Conservation (phyloP, 306 rosid species). For the Cucumis melo region DNA sequence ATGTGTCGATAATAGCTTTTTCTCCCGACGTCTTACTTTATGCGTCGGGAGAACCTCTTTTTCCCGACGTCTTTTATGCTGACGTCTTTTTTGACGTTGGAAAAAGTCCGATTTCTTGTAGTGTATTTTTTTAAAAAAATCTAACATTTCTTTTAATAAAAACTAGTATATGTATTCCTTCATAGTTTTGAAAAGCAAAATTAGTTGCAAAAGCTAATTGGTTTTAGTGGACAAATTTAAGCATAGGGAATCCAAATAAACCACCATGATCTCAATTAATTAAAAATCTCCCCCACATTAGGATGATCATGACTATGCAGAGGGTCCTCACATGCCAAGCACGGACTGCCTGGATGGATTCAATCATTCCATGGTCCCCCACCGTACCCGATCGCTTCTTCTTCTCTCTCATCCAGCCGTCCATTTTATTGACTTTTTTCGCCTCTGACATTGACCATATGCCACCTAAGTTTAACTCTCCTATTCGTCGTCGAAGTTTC, state of each 20-base stretch:
- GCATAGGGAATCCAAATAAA: neutral
- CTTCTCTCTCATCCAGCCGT: neutral
- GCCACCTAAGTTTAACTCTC: neutral
- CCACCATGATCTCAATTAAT: too few species aligned
- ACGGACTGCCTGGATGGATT: neutral
- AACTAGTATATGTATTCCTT: too few species aligned
- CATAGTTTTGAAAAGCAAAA: too few species aligned
- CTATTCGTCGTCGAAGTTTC: neutral
- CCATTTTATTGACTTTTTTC: neutral
- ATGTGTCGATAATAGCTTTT: too few species aligned
- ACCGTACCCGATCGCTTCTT: neutral
- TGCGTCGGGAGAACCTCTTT: too few species aligned
- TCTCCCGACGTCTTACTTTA: too few species aligned
- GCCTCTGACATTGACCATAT: neutral
- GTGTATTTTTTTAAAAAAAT: too few species aligned
- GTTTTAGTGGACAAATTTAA: neutral
- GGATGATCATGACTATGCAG: neutral
- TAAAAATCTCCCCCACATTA: neutral
- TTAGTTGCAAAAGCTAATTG: neutral
- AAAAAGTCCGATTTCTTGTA: too few species aligned
- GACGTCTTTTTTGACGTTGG: too few species aligned
- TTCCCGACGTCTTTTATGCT: too few species aligned
- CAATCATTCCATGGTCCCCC: conserved; percentile 4
- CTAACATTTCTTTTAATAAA: too few species aligned
- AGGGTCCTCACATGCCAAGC: neutral